Percentiles rank a stretch among this genome's conserved stretches.
Evolutionary conservation across 148 eudicot species (phyloP).

Genomic region (Polygonum maritimum): DNA sequence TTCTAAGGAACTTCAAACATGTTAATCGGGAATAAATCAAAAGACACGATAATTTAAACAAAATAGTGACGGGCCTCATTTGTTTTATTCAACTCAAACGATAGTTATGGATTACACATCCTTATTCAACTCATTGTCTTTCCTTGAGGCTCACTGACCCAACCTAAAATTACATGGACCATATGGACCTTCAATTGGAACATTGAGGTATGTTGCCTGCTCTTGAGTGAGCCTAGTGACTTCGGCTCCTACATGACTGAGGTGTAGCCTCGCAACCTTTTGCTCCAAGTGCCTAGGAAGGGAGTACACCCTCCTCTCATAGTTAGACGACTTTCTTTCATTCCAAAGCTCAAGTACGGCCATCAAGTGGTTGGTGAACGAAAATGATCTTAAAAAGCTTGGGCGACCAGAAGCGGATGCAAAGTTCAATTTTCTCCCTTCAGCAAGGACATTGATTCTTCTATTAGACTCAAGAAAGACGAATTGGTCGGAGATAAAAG

Average conservation of each 20-base stretch:
- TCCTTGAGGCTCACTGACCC: neutral
- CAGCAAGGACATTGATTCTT: slow-evolving; percentile 72
- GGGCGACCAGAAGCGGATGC: slow-evolving; percentile 56
- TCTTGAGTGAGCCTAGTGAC: neutral
- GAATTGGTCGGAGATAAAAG: slow-evolving; percentile 69
- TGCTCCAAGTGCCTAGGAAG: slow-evolving; percentile 12
- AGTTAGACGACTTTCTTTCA: slow-evolving; percentile 34
- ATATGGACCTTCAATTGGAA: neutral
- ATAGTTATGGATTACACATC: neutral
- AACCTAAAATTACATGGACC: slow-evolving; percentile 30
- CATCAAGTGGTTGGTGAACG: no score
- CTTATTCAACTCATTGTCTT: neutral
- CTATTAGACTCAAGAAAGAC: slow-evolving; percentile 73
- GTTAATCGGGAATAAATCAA: no score
- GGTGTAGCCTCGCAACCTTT: neutral
- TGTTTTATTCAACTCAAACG: neutral
- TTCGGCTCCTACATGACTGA: neutral
- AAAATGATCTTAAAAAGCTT: no score
- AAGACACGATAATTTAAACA: no score
- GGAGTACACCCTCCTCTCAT: slow-evolving; percentile 81
- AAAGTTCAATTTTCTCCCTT: slow-evolving; percentile 93
- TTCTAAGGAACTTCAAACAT: no score
- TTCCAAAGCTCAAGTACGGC: no score
- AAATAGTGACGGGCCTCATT: no score
- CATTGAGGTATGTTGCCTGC: neutral